A percentile compares a stretch with the other conserved stretches of the same genome.
These are phyloP conservation scores for Dothideomycetes sp. DNA, from an alignment of 2,329 filamentous ascomycete species.

Conservation along the genomic window DNA sequence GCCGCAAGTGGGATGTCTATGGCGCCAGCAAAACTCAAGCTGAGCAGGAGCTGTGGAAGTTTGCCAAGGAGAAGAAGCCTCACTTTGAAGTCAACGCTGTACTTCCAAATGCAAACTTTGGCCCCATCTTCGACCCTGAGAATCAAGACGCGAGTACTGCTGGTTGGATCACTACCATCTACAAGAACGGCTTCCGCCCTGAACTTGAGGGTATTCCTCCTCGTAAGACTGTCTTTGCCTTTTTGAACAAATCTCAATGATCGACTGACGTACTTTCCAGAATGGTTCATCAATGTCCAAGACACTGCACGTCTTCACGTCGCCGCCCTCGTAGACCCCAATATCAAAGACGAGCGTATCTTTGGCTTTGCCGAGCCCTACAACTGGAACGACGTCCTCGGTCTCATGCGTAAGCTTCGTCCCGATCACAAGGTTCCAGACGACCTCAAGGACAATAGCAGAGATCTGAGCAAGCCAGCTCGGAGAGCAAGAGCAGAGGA, in stretches of 20 bases:
- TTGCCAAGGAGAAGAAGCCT: slow-evolving; percentile 31
- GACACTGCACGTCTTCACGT: slow-evolving; percentile 40
- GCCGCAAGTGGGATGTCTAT: slow-evolving; percentile 25
- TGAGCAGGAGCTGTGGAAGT: slow-evolving; percentile 38
- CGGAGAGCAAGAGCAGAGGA: slow-evolving; percentile 14
- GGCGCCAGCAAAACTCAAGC: slow-evolving; percentile 35
- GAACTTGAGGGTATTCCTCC: slow-evolving; percentile 5
- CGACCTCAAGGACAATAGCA: slow-evolving; percentile 16
- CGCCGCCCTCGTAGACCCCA: slow-evolving; percentile 32
- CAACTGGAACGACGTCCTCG: slow-evolving; percentile 32
- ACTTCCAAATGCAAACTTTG: slow-evolving; percentile 13
- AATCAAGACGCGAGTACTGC: slow-evolving; percentile 8
- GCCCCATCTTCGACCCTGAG: slow-evolving; percentile 8
- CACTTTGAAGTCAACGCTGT: slow-evolving; percentile 32
- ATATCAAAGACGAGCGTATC: slow-evolving; percentile 36
- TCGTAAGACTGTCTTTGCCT: neutral
- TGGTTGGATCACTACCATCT: slow-evolving; percentile 7
- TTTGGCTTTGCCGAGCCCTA: slow-evolving; percentile 37
- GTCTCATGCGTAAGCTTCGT: slow-evolving; percentile 21
- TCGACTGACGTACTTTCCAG: slow-evolving; percentile 3
- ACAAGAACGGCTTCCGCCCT: slow-evolving; percentile 3
- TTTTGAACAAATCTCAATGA: neutral
- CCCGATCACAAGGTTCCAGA: slow-evolving; percentile 25
- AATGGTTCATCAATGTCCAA: slow-evolving; percentile 31
- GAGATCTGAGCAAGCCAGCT: slow-evolving; percentile 7